A percentile compares a stretch with the other conserved stretches of the same genome.
Evolutionary conservation across 495 filamentous ascomycete species (phyloP).

Genomic region (Penicillium pulvis): DNA sequence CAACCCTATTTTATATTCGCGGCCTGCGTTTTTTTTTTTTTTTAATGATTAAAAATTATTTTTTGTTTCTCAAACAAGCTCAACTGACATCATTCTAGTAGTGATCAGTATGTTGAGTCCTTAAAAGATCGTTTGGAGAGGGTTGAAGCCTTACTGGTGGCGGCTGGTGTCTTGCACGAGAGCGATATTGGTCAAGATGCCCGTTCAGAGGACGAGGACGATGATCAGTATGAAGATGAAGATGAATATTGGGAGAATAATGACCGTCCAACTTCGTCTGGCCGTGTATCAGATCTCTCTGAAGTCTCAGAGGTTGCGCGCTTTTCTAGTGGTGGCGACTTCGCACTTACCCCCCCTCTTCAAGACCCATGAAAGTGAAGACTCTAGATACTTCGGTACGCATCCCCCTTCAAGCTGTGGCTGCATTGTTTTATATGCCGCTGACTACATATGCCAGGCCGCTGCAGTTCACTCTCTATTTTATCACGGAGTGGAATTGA

Average conservation of each 20-base stretch:
- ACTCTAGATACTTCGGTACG: conserved; percentile 89
- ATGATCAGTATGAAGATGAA: conserved; percentile 53
- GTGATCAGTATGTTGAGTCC: conserved; percentile 89
- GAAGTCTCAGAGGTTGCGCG: conserved; percentile 26
- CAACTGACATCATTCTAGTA: conserved; percentile 27
- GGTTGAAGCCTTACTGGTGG: conserved; percentile 82
- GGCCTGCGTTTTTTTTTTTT: not conserved
- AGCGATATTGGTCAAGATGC: conserved; percentile 74
- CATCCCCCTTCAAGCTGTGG: not conserved
- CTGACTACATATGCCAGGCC: conserved; percentile 54
- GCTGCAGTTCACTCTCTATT: conserved; percentile 91
- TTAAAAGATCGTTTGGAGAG: conserved; percentile 85
- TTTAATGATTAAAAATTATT: not conserved
- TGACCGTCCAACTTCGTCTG: conserved; percentile 6
- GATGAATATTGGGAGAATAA: conserved; percentile 57
- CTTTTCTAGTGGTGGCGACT: conserved; percentile 44
- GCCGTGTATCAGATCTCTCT: conserved; percentile 15
- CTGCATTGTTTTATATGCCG: not conserved
- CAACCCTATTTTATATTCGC: conserved; percentile 1
- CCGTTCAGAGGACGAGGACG: conserved; percentile 39
- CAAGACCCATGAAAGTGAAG: conserved; percentile 75
- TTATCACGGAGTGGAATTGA: conserved; percentile 93
- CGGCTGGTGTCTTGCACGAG: conserved; percentile 80
- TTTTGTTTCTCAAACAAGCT: not conserved
- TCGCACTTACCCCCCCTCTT: conserved; percentile 49